phyloP scores from a whole-genome alignment of 177 flowering plant genomes.

The Vitis hybrid region DNA sequence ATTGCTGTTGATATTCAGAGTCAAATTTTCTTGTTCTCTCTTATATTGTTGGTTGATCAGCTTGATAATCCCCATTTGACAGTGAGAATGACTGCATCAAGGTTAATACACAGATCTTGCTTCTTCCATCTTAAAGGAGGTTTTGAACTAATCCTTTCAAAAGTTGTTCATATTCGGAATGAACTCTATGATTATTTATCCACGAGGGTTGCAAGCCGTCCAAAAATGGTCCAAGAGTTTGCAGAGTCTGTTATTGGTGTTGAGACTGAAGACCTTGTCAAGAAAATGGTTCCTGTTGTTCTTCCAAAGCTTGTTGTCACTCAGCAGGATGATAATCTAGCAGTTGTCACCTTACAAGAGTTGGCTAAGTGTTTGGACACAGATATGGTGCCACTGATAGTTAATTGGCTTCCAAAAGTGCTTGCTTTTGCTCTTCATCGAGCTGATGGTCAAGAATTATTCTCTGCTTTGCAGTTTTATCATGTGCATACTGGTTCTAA shows the following conservation, averaged over 20 bases:
- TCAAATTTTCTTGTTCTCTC: slow-evolving; percentile 65
- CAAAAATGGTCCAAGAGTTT: slow-evolving; percentile 77
- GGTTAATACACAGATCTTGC: slow-evolving; percentile 67
- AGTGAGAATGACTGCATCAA: slow-evolving; percentile 72
- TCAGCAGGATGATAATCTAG: slow-evolving; percentile 62
- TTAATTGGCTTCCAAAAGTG: slow-evolving; percentile 90
- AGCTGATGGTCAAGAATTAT: slow-evolving; percentile 55
- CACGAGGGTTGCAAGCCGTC: slow-evolving; percentile 56
- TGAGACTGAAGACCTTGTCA: slow-evolving; percentile 63
- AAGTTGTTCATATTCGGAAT: slow-evolving; percentile 58
- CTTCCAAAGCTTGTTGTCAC: slow-evolving; percentile 88
- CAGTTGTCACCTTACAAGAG: slow-evolving; percentile 54
- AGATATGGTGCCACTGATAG: slow-evolving; percentile 70
- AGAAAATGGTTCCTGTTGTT: slow-evolving; percentile 84
- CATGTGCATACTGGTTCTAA: slow-evolving; percentile 79
- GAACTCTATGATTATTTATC: slow-evolving; percentile 80
- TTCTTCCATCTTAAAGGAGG: slow-evolving; percentile 73
- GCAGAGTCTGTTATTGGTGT: slow-evolving; percentile 83
- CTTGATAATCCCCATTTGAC: slow-evolving; percentile 72
- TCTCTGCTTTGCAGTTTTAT: slow-evolving; percentile 80
- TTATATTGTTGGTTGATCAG: slow-evolving; percentile 81
- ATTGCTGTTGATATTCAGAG: slow-evolving; percentile 58
- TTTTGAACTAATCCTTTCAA: slow-evolving; percentile 54
- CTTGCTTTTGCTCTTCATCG: slow-evolving; percentile 88
- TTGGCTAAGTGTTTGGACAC: slow-evolving; percentile 68